phyloP scores from a whole-genome alignment of 768 basidiomycete species.

The Pulveroboletus sp. region DNA sequence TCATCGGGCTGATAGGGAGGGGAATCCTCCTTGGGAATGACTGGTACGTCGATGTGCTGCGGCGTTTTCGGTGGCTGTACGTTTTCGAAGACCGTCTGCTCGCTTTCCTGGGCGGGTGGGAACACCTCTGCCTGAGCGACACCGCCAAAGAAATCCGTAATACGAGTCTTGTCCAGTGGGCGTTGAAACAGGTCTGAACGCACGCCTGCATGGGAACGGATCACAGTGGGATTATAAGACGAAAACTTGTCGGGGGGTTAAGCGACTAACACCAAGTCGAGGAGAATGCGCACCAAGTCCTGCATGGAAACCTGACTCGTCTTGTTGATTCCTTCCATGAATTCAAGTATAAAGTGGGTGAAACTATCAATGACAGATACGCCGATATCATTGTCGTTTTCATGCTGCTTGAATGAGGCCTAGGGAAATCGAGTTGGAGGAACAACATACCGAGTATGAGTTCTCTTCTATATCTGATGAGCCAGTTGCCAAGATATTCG shows the following conservation, averaged over 20 bases:
- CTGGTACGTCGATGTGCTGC: background rate
- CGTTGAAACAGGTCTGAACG: conserved; percentile 78
- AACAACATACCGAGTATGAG: conserved; percentile 81
- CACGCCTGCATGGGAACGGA: conserved; percentile 87
- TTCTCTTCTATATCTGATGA: conserved; percentile 83
- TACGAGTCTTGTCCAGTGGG: conserved; percentile 54
- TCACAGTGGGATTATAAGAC: conserved; percentile 68
- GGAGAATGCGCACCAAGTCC: conserved; percentile 63
- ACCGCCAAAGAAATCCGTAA: conserved; percentile 89
- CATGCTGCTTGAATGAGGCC: conserved; percentile 53
- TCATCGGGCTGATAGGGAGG: background rate
- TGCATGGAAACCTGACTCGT: conserved; percentile 77
- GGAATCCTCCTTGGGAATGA: background rate
- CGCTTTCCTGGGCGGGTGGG: conserved; percentile 8
- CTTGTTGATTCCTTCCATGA: conserved; percentile 91
- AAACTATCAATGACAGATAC: conserved; percentile 94
- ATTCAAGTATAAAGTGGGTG: conserved; percentile 89
- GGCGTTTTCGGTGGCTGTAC: background rate
- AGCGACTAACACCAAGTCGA: background rate
- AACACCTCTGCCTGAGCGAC: conserved; percentile 79
- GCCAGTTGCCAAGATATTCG: conserved; percentile 89
- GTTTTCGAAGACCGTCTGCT: background rate
- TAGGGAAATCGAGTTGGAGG: background rate
- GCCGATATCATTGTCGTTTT: conserved; percentile 91
- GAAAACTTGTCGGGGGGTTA: conserved; percentile 58